Evolutionary conservation across 2,329 filamentous ascomycete species (phyloP), one percentile per base, ranked within the genome.

Genomic region (Cladosporium halotolerans): DNA sequence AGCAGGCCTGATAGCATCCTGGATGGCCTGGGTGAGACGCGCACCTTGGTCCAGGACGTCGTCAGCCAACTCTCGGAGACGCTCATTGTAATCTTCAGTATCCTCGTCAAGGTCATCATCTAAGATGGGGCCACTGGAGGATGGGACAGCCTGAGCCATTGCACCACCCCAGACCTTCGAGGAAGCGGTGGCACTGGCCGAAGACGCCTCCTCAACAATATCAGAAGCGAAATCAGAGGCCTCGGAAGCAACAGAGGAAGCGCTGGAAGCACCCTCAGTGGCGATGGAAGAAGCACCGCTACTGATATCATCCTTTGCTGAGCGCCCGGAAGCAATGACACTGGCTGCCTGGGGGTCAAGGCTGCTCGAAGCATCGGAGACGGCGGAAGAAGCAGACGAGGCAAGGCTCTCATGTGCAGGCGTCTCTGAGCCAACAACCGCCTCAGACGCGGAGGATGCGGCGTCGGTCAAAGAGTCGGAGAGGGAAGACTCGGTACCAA

Each of bases 21-120:
- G 78, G 31, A 82, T 77, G 31, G 77, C 79, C 60, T 72, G 72
- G 11, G 77, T 82, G 42, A 82, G 69, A 34, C 80, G 74, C 45
- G 48, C 48, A 38, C 48, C 48, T n/a, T 44, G 40, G 32, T 38
- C 39, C 9, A 50, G 16, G 10, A 33, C 42, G 13, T 39, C 42
- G 19, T 46, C 49, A 28, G 45, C 13, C 32, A 46, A 8, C n/a
- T 52, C 40, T 34, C 44, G 48, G 14, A 44, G 13, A 8, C 40
- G 39, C 39, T 43, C 41, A 28, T 32, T 44, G 40, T 43, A 43
- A 40, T 40, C 38, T 36, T 39, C 48, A 6, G 9, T 18, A 3
- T 73, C 73, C 28, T 55, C 57, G 28, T 73, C 72, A 18, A 68
- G 55, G 10, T 74, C 70, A 10, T 76, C 68, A 55, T 81, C 78